Evolutionary conservation across 139 green algal genomes (phyloP).

Genomic region (Monoraphidium neglectum): DNA sequence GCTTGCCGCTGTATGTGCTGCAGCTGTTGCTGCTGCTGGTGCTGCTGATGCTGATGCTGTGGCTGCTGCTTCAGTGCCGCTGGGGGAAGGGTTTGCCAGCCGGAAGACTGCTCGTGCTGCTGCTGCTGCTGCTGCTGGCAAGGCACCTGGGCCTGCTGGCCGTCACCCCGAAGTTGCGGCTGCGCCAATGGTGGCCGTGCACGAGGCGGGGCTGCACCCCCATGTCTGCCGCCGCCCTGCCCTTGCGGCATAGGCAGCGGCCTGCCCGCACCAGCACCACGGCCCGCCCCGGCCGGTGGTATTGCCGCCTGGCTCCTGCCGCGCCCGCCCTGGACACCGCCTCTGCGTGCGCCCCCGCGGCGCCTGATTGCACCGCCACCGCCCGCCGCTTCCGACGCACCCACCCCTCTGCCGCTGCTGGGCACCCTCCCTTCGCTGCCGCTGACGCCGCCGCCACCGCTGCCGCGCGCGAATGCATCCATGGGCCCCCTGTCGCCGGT

Average conservation of each 20-base stretch:
- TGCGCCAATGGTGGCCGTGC: too few relatives aligned
- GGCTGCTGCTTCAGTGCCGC: not conserved
- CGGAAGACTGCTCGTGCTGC: not conserved
- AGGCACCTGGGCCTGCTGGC: not conserved
- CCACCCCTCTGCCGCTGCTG: not conserved
- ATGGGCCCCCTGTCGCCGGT: not conserved
- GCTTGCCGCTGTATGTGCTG: not conserved
- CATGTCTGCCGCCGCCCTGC: too few relatives aligned
- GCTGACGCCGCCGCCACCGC: not conserved
- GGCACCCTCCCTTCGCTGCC: not conserved
- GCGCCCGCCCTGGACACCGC: too few relatives aligned
- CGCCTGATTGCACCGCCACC: too few relatives aligned
- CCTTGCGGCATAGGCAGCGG: too few relatives aligned
- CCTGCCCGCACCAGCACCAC: too few relatives aligned
- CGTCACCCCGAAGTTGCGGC: too few relatives aligned
- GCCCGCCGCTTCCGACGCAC: too few relatives aligned
- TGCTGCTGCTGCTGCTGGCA: constrained; percentile 5
- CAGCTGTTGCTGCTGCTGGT: not conserved
- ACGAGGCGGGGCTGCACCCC: too few relatives aligned
- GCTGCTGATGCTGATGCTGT: constrained; percentile 6
- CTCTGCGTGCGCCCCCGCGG: too few relatives aligned
- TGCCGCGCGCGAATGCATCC: constrained; percentile 10
- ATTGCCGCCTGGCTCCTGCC: too few relatives aligned
- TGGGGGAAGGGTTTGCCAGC: not conserved
- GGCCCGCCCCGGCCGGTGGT: too few relatives aligned